Percentiles rank a stretch among this genome's conserved stretches.
Evolutionary conservation across 768 basidiomycete genomes (phyloP).

Genomic region (Auriculariales sp.): DNA sequence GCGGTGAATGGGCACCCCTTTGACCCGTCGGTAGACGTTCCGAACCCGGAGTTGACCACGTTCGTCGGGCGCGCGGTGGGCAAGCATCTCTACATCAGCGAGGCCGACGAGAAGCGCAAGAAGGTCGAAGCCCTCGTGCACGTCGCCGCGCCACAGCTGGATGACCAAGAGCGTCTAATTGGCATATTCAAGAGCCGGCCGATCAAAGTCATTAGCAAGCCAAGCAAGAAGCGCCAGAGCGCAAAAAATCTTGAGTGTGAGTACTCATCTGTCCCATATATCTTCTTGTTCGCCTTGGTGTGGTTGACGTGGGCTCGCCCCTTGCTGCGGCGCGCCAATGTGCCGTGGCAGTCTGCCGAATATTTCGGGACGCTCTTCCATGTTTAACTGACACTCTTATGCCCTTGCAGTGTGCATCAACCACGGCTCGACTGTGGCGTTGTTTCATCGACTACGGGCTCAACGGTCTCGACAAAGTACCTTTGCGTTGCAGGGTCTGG

Average conservation of each 20-base stretch:
- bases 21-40: constrained; percentile 46
- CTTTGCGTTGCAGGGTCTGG: constrained; percentile 90
- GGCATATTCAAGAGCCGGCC: constrained; percentile 84
- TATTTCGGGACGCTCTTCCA: background rate
- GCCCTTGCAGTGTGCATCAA: constrained; percentile 66
- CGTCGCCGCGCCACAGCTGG: constrained; percentile 65
- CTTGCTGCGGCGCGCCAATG: background rate
- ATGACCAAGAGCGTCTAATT: constrained; percentile 69
- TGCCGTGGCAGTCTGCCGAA: background rate
- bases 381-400: constrained; percentile 4
- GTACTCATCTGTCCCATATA: constrained; percentile 17
- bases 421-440: constrained; percentile 87
- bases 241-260: constrained; percentile 84
- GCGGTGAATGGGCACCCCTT: constrained; percentile 71
- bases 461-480: constrained; percentile 95
- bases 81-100: constrained; percentile 89
- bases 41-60: constrained; percentile 63
- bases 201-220: constrained; percentile 98
- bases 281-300: constrained; percentile 11
- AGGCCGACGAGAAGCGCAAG: constrained; percentile 90
- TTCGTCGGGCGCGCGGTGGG: constrained; percentile 89
- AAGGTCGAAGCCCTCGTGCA: constrained; percentile 89
- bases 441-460: constrained; percentile 91
- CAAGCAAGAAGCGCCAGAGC: constrained; percentile 90
- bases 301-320: constrained; percentile 5